Evolutionary conservation across 164 flowering plant species (phyloP), one percentile per base, ranked within the genome.

Genomic region (Magnolia sinica): DNA sequence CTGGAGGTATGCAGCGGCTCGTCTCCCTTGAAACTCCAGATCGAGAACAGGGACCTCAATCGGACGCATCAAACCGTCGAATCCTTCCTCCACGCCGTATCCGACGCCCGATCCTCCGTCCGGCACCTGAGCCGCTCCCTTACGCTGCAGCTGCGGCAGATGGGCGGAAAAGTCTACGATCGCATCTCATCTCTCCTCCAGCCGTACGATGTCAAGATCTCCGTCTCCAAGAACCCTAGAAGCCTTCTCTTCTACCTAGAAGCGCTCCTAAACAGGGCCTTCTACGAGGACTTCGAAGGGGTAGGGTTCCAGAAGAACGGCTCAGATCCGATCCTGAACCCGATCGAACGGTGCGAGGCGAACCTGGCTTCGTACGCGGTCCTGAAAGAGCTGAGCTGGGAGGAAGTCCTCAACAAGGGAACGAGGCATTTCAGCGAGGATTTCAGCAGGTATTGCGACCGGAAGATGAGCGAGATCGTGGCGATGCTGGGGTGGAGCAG

Each of bases 381-480:
- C n/a, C 74, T 96, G n/a, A 83, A 79, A 23, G 87, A 80, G 24
- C 74, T 96, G 61, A 88, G 88, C 0, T 96, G 99, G 99, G 94
- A 96, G 51, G 98, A 91, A 76, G 98, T 94, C 1, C 51, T 96
- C 82, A 90, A 51, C 65, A 91, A 90, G 58, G 99, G 99, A 67
- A 92, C 98, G 2, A 85, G 82, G 77, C 93, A 92, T 82, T 96
- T 90, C 82, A 90, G 96, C 70, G 97, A 92, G 73, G 89, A 88
- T 7, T 96, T 96, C 76, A 92, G 98, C 77, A 50, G 86, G 77
- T 96, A 91, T 45, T 93, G 98, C 64, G 99, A 96, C 71, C 75
- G 91, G 86, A 96, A 96, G 72, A 93, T 93, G 99, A 91, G 94
- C 68, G 94, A 92, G 76, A 88, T 93, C 45, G 94, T 91, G 50